Conservation (phyloP, 176 grass and related monocot genomes). For the Chloris gayana region DNA sequence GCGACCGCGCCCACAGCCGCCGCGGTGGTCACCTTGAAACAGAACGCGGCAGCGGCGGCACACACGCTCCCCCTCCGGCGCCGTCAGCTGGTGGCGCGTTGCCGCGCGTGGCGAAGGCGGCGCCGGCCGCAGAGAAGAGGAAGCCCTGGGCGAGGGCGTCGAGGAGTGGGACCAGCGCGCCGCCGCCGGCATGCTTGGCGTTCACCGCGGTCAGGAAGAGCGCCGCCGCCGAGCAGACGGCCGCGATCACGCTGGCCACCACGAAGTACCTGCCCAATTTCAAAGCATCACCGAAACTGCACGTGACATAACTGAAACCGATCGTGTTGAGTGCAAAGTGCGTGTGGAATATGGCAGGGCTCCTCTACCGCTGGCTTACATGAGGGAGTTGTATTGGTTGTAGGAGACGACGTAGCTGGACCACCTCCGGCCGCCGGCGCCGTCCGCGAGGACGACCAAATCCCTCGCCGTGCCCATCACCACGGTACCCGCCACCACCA, state of each 20-base stretch:
- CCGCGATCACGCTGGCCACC: slow-evolving; percentile 22
- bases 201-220: slow-evolving; percentile 31
- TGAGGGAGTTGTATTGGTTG: slow-evolving; percentile 34
- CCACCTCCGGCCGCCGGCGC: neutral
- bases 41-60: slow-evolving; percentile 8
- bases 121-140: slow-evolving; percentile 38
- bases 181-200: neutral
- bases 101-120: slow-evolving; percentile 9
- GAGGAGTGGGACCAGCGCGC: slow-evolving; percentile 1
- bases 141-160: slow-evolving; percentile 30
- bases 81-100: too few species aligned
- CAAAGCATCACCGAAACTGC: too few species aligned
- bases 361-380: slow-evolving; percentile 28
- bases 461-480: slow-evolving; percentile 55
- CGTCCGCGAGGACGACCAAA: neutral
- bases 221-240: slow-evolving; percentile 32
- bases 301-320: too few species aligned
- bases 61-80: neutral
- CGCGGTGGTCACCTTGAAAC: slow-evolving; percentile 8
- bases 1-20: slow-evolving; percentile 16
- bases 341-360: too few species aligned
- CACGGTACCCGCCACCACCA: slow-evolving; percentile 43
- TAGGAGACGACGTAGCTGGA: slow-evolving; percentile 20
- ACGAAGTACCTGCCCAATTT: slow-evolving; percentile 47
- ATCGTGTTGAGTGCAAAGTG: too few species aligned